phyloP scores from a whole-genome alignment of 768 basidiomycete species.

The Leccinum disarticulatum region DNA sequence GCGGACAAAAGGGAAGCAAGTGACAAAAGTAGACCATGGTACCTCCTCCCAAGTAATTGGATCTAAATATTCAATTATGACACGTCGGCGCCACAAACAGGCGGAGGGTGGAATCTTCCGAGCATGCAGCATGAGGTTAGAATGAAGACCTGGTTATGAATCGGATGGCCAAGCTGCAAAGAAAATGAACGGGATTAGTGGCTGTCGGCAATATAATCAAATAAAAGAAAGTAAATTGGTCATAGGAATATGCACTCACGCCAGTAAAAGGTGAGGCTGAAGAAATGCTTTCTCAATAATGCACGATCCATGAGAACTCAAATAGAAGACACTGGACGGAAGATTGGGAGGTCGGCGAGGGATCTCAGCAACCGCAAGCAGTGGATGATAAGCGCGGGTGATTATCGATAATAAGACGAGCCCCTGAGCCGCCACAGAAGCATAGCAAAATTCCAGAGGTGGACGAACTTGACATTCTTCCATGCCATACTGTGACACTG shows the following conservation, averaged over 20 bases:
- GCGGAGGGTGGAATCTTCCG: constrained; percentile 3
- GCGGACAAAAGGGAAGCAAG: not conserved
- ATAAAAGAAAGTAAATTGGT: constrained; percentile 3
- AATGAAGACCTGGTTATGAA: constrained; percentile 1
- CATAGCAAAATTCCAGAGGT: constrained; percentile 23
- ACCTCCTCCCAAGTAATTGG: not conserved
- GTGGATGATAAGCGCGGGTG: constrained; percentile 21
- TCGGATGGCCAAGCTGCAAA: constrained; percentile 1
- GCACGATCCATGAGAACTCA: not conserved
- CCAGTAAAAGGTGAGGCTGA: not conserved
- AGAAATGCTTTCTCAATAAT: not conserved
- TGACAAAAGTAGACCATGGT: constrained; percentile 3
- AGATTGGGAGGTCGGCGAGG: not conserved
- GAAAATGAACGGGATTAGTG: constrained; percentile 1
- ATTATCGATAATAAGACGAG: constrained; percentile 25
- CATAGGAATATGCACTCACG: constrained; percentile 9
- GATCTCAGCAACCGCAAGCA: constrained; percentile 4
- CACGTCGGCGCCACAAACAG: constrained; percentile 4
- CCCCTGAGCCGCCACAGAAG: constrained; percentile 30
- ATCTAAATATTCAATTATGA: constrained; percentile 6
- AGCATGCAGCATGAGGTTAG: constrained; percentile 11
- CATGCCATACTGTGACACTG: constrained; percentile 16
- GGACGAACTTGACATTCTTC: constrained; percentile 20
- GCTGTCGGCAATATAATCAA: constrained; percentile 4
- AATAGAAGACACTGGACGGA: not conserved